Base-by-base conservation (phyloP, 2,329 filamentous ascomycete genomes). In the Helminthosporium solani region DNA sequence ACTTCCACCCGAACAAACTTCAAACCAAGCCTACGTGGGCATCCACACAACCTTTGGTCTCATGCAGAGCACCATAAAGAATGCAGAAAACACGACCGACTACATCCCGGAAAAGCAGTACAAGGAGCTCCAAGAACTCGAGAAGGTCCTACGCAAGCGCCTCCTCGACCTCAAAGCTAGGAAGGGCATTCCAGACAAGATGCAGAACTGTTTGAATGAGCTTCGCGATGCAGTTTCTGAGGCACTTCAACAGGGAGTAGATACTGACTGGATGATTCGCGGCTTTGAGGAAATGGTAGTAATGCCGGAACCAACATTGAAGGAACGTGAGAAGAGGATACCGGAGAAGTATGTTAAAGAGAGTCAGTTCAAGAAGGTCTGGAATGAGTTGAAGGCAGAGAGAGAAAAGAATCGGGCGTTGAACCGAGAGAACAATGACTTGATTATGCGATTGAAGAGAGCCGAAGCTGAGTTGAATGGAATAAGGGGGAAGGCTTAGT, bases 341-440 rank as follows among this genome's bases (percentile, higher is more conserved):
- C 49, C 48, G 14, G 47, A 50, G n/a, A 51, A 42, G 34, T 56
- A 55, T 40, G 45, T 62, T 4, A 27, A 51, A 5, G 54, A 56
- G 12, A 46, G 37, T 19, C 47, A 45, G 21, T 44, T 48, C 14
- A 50, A 52, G 42, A 47, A 53, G 15, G 41, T 52, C 12, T 37
- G 37, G 27, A 51, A 50, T 0, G 53, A 54, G 41, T 51, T 59
- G 8, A 23, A 20, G 8, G 44, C 38, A 14, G 52, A 50, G 21
- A 48, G 50, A 5, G 44, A 43, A 23, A 56, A 45, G 46, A 55
- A 53, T 7, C 30, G 35, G 21, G 52, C 43, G 39, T 44, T 61
- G 33, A 61, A 60, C 16, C 49, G 53, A 30, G 59, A 60, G 46
- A 59, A 60, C 16, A 62, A 64, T n/a, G 20, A 36, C 1, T 25